Base-by-base conservation (phyloP, 179 eudicot genomes). In the Silene coronaria region DNA sequence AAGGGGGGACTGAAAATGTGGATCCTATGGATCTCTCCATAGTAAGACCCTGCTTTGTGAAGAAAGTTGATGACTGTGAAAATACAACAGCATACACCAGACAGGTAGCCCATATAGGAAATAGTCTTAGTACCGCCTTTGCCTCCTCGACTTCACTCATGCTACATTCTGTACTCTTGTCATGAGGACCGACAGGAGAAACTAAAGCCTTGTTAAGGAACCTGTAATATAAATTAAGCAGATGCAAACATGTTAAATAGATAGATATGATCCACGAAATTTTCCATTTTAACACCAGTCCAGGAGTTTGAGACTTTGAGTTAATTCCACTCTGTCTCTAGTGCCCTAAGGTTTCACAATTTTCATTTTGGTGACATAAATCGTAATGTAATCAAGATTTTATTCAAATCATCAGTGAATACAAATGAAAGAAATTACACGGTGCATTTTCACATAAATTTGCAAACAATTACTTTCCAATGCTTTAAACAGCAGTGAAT, bases 1-100 rank as follows among this genome's bases (percentile, higher is more conserved):
- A 93, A 22, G 97, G 69, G n/a, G 97, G 94, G 51, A 90, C 38
- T 6, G 78, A 23, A 17, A 89, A 79, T 68, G 6, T 82, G n/a
- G 87, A 21, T 12, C 84, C 85, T 9, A 91, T 51, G 45, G 86
- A 82, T 77, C 94, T 85, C 71, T 91, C 89, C 85, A 91, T 82
- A 13, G 97, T 90, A 13, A 76, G 82, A 68, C 87, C 94, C 77
- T 91, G 96, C 80, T 91, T 91, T 51, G 89, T 89, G 79, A 91
- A 91, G 69, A 91, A 81, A 13, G 96, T 89, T 2, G 89, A 81
- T 4, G 85, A 78, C 59, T 91, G 96, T 11, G 93, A 82, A 66
- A 85, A 89, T 6, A 85, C 87, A 17, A 89, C 62, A 36, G 87
- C 89, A 73, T 88, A 91, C 17, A 76, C 83, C 42, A 89, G 57